A percentile compares a stretch with the other conserved stretches of the same genome.
Evolutionary conservation across 2,329 filamentous ascomycete genomes (phyloP).

Genomic region (Fusarium equiseti): DNA sequence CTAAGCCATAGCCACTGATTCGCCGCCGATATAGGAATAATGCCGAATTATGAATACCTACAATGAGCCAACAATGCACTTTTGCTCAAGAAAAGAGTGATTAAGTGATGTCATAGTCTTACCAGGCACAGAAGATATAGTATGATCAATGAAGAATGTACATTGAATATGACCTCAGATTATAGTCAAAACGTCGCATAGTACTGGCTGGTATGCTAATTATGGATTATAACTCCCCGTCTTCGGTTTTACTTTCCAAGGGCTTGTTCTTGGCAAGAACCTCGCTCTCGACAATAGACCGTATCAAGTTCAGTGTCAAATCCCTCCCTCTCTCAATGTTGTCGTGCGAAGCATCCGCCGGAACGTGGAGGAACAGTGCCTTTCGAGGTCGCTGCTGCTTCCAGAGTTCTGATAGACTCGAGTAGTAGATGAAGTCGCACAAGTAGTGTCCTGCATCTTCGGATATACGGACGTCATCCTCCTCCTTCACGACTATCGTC

Average conservation of each 20-base stretch:
- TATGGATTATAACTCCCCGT: conserved; percentile 8
- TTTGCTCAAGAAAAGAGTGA: background rate
- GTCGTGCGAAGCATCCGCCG: conserved; percentile 65
- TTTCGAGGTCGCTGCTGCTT: conserved; percentile 61
- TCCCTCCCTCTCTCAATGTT: conserved; percentile 63
- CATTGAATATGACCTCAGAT: background rate
- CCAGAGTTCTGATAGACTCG: conserved; percentile 70
- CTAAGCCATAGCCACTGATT: conserved; percentile 27
- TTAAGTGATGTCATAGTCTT: conserved; percentile 20
- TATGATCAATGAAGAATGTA: background rate
- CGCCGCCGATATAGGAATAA: conserved; percentile 10
- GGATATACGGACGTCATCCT: conserved; percentile 69
- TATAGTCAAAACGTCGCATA: background rate
- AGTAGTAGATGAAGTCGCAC: conserved; percentile 84
- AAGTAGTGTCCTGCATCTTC: conserved; percentile 79
- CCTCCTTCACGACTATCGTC: conserved; percentile 48
- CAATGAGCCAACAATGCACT: conserved; percentile 1
- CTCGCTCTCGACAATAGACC: conserved; percentile 68
- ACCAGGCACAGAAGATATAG: background rate
- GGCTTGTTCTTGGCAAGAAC: conserved; percentile 40
- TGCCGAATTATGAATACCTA: background rate
- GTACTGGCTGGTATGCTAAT: background rate
- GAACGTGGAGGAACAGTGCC: conserved; percentile 80
- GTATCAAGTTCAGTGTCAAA: conserved; percentile 66
- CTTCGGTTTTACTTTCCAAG: background rate